Conservation (phyloP, 177 flowering plant species). For the Vitis hybrid region DNA sequence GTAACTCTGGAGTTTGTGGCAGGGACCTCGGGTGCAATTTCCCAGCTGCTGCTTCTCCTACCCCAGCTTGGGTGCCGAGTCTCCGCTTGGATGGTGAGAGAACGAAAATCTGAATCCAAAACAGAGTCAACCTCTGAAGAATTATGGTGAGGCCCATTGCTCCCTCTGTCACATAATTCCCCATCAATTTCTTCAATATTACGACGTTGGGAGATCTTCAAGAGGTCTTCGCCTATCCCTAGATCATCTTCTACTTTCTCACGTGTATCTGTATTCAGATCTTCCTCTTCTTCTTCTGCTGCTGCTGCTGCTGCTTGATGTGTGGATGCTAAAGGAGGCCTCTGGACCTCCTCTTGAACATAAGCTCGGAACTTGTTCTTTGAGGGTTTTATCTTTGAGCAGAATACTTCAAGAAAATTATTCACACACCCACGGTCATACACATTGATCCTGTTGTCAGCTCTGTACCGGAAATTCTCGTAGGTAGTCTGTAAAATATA, state of each 20-base stretch:
- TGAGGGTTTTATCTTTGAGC: constrained; percentile 54
- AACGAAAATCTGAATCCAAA: constrained; percentile 47
- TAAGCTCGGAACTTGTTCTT: constrained; percentile 55
- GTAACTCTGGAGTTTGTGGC: constrained; percentile 31
- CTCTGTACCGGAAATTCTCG: constrained; percentile 75
- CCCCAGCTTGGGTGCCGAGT: constrained; percentile 63
- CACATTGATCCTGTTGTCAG: constrained; percentile 62
- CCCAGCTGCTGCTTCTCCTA: constrained; percentile 79
- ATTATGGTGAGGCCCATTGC: constrained; percentile 46
- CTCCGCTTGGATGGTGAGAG: constrained; percentile 44
- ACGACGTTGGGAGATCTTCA: constrained; percentile 70
- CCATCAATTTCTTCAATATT: constrained; percentile 57
- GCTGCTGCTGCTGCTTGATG: constrained; percentile 29
- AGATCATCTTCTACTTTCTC: constrained; percentile 63
- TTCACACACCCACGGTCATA: constrained; percentile 54
- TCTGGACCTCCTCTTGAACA: constrained; percentile 48
- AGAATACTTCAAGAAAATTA: constrained; percentile 71
- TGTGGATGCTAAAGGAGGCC: constrained; percentile 23
- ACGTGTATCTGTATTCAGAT: constrained; percentile 39
- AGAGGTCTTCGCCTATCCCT: constrained; percentile 59
- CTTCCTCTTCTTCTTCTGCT: constrained; percentile 14
- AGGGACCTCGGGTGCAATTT: constrained; percentile 56
- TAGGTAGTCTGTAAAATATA: constrained; percentile 64
- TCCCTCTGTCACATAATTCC: constrained; percentile 56
- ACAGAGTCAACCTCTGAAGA: constrained; percentile 51